These are phyloP conservation scores for Clavariopsis aquatica DNA, from an alignment of 495 filamentous ascomycete species.

Conservation along the genomic window DNA sequence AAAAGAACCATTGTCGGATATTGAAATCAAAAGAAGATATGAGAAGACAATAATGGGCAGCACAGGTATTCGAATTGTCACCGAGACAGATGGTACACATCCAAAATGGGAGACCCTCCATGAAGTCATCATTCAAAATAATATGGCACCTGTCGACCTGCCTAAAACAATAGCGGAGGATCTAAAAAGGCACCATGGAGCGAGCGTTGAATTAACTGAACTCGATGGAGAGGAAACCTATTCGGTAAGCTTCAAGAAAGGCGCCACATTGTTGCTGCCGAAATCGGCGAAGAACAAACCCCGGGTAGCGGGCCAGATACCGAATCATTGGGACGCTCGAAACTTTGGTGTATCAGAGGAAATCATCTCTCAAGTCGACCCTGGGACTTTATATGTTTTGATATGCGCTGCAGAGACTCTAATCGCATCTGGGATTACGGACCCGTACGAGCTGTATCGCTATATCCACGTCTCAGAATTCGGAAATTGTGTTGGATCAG, in stretches of 20 bases:
- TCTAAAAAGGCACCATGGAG: constrained; percentile 31
- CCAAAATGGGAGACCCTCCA: background rate
- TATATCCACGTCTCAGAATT: constrained; percentile 39
- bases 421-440: constrained; percentile 28
- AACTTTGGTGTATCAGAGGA: constrained; percentile 39
- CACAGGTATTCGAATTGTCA: background rate
- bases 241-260: constrained; percentile 28
- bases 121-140: background rate
- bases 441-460: constrained; percentile 35
- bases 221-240: constrained; percentile 7
- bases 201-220: constrained; percentile 23
- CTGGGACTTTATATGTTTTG: constrained; percentile 31
- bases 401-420: constrained; percentile 33
- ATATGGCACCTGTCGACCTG: background rate
- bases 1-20: constrained; percentile 26
- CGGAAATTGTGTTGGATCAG: constrained; percentile 36
- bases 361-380: constrained; percentile 32
- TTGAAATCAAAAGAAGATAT: constrained; percentile 26
- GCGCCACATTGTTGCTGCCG: constrained; percentile 30
- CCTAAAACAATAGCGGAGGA: constrained; percentile 16
- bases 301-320: constrained; percentile 35
- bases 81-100: background rate
- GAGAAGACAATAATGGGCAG: background rate
- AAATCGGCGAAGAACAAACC: constrained; percentile 23
- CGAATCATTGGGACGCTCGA: constrained; percentile 35